Percentiles rank a stretch among this genome's conserved stretches.
These are phyloP conservation scores for Blepharisma stoltei DNA, from an alignment of 73 alveolate genomes.

Conservation along the genomic window DNA sequence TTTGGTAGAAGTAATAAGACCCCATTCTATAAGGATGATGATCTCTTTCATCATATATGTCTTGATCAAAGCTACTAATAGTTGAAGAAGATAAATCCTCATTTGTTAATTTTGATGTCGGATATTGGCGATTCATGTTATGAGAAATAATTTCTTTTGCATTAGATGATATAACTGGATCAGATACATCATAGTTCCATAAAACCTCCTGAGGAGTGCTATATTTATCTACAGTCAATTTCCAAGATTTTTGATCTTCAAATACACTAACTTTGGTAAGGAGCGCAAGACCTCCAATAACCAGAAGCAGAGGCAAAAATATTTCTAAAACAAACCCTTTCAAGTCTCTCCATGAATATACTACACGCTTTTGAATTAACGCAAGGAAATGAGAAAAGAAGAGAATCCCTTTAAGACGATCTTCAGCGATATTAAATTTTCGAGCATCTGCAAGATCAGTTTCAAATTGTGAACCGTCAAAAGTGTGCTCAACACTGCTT, in stretches of 20 bases:
- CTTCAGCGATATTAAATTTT: background rate
- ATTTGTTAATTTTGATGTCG: background rate
- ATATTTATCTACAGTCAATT: background rate
- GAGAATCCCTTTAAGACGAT: background rate
- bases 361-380: conserved; percentile 64
- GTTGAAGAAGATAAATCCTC: background rate
- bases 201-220: background rate
- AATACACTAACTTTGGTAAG: conserved; percentile 7
- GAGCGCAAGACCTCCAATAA: background rate
- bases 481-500: too few species aligned
- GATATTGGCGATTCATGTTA: background rate
- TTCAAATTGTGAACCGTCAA: background rate
- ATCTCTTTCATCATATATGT: conserved; percentile 29
- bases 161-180: background rate
- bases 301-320: conserved; percentile 3
- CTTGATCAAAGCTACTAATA: conserved; percentile 37
- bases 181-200: background rate
- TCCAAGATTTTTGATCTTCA: background rate
- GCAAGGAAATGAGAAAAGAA: conserved; percentile 61
- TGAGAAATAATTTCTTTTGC: background rate
- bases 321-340: conserved; percentile 26
- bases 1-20: conserved; percentile 36
- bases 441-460: background rate
- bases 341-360: conserved; percentile 61
- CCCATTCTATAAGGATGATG: conserved; percentile 50